Base-by-base conservation (phyloP, 2,329 filamentous ascomycete species). In the Alternaria arborescens region DNA sequence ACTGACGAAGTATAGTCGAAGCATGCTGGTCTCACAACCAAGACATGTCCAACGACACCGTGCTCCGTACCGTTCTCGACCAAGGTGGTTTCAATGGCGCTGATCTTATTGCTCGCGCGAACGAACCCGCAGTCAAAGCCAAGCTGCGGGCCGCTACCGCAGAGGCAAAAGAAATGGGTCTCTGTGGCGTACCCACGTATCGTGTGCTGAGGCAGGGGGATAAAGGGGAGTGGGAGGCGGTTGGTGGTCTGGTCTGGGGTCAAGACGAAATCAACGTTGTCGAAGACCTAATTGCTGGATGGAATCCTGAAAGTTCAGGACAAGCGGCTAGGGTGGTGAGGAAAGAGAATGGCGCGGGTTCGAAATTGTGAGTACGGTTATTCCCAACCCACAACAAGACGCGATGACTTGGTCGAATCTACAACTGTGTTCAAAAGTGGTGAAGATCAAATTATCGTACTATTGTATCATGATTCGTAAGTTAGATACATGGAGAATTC, bases 111-210 rank as follows among this genome's bases (percentile, higher is more conserved):
- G 57, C 67, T 10, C 66, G 61, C 51, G 70, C 75, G 11, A 74
- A 75, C 20, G 20, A 55, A 1, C 68, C 71, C 26, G 65, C 48
- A 7, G 52, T 63, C 44, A 78, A 77, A 44, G 47, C 59, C 1
- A 66, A 65, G 32, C 61, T 78, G 3, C 69, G 76, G 0, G 55
- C 70, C 32, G 57, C 71, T 12, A 78, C 75, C 2, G 70, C 74
- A 0, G 71, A 75, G 50, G 76, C 76, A 0, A 77, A 77, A 28
- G 59, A 62, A 3, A 3, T 54, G 5, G 75, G 75, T 0, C 71
- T 78, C 8, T 77, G 76, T 32, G 75, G 76, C 20, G 76, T 73
- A 8, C 76, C 75, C 1, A 75, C 69, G 10, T 78, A 77, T 52
- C 71, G 72, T 8, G 68, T 77, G 2, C 60, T 73, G 7, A 58